Conservation (phyloP, 257 asterid species). For the Striga asiatica region DNA sequence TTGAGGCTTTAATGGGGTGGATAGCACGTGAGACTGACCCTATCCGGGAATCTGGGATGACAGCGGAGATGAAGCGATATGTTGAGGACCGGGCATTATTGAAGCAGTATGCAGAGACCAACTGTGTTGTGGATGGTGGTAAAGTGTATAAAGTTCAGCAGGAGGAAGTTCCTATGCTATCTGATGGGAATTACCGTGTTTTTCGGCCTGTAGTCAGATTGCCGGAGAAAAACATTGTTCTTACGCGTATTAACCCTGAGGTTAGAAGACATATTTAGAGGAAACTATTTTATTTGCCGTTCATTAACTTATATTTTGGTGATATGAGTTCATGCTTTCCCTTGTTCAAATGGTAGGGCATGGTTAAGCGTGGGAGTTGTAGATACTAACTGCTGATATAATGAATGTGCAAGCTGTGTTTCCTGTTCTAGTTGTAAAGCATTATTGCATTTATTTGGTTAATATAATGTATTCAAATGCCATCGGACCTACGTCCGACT, state of each 20-base stretch:
- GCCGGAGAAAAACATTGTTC: slow-evolving; percentile 77
- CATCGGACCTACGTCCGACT: neutral
- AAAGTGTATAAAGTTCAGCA: slow-evolving; percentile 45
- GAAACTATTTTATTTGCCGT: slow-evolving; percentile 5
- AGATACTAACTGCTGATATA: slow-evolving; percentile 3
- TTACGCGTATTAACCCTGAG: slow-evolving; percentile 96
- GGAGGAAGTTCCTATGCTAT: slow-evolving; percentile 69
- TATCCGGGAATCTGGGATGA: slow-evolving; percentile 69
- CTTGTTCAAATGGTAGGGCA: no score
- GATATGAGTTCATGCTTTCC: slow-evolving; percentile 9
- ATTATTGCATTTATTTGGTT: no score
- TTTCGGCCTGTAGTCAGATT: slow-evolving; percentile 83
- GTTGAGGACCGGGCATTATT: slow-evolving; percentile 75
- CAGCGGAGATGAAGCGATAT: slow-evolving; percentile 87
- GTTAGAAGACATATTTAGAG: slow-evolving; percentile 33
- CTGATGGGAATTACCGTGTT: slow-evolving; percentile 54
- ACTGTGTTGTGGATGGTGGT: slow-evolving; percentile 74
- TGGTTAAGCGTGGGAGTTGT: no score
- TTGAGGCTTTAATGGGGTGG: slow-evolving; percentile 59
- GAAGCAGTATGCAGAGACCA: slow-evolving; percentile 86
- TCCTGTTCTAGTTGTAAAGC: no score
- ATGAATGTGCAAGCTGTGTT: no score
- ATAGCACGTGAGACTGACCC: slow-evolving; percentile 70
- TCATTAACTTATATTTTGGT: slow-evolving; percentile 10
- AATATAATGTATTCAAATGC: neutral